These are phyloP conservation scores for Pelargonium fulgidum DNA, from an alignment of 441 rosid genomes.

Conservation along the genomic window DNA sequence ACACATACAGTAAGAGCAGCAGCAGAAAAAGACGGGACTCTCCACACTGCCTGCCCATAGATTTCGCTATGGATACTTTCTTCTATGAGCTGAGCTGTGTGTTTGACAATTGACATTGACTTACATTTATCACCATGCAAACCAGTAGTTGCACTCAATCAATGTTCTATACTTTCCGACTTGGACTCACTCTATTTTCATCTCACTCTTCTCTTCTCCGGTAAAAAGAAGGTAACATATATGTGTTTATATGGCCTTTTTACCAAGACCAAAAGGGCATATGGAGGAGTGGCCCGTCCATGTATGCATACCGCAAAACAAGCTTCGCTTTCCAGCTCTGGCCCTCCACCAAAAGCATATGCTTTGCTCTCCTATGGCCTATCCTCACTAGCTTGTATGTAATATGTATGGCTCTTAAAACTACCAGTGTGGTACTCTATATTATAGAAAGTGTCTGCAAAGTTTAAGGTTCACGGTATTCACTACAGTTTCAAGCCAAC, in stretches of 20 bases:
- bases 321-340: background rate
- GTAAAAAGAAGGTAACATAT: background rate
- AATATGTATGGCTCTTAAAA: background rate
- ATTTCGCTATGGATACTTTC: background rate
- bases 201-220: background rate
- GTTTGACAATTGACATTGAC: background rate
- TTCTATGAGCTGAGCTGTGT: background rate
- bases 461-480: background rate
- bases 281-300: background rate
- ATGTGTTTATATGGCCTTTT: background rate
- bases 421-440: background rate
- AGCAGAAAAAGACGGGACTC: slow-evolving; percentile 1
- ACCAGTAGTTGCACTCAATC: slow-evolving; percentile 6
- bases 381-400: slow-evolving; percentile 4
- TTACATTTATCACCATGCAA: background rate
- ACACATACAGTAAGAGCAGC: background rate
- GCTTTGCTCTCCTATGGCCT: slow-evolving; percentile 1
- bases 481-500: background rate
- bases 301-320: background rate
- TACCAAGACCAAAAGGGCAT: background rate
- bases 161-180: background rate
- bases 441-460: background rate
- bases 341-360: slow-evolving; percentile 7
- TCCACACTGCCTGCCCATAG: background rate
- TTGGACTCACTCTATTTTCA: background rate